Evolutionary conservation across 768 basidiomycete genomes (phyloP), one percentile per base, ranked within the genome.

Genomic region (Rubroboletus satanas): DNA sequence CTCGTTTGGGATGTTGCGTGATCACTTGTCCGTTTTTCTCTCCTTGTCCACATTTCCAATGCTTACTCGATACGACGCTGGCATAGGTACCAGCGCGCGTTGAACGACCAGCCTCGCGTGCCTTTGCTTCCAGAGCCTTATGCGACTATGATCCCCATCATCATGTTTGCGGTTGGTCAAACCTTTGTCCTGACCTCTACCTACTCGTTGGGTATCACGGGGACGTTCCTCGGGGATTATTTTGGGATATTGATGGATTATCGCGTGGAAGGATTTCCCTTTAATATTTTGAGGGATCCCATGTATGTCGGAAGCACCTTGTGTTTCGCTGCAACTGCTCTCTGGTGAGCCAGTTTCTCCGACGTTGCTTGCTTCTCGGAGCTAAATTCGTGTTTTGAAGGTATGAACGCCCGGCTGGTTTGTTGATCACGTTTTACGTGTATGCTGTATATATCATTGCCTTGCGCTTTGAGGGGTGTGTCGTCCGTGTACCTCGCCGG

Each of bases 291-390:
- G 39, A 78, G 83, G 18, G 88, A 97, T 70, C 96, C 96, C 0
- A 99, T 99, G 96, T 98, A 99, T 67, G 89, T 93, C 44, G 96
- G 96, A 8, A 93, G 88, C 66, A 94, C 93, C 6, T 74, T 99
- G 75, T 90, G 86, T 68, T 98, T 98, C 74, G 73, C 83, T 36
- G 95, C 85, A 21, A 85, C 83, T 1, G 88, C 96, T 0, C 77
- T 99, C 33, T 96, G 93, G 93, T 93, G 55, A 63, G 86, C 69
- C 7, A 23, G 23, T 49, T 48, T 37, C 29, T 56, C 43, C 49
- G n/a, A 37, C 28, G 53, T 29, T 35, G 12, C 4, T 52, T 33
- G 31, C 17, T 36, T 23, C 14, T 21, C n/a, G 9, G 15, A 7
- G 28, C n/a, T 53, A 14, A 56, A 26, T 17, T 6, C 46, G 33